Percentiles rank a stretch among this genome's conserved stretches.
phyloP scores from a whole-genome alignment of 768 basidiomycete species.

The Macrolepiota albuminosa region DNA sequence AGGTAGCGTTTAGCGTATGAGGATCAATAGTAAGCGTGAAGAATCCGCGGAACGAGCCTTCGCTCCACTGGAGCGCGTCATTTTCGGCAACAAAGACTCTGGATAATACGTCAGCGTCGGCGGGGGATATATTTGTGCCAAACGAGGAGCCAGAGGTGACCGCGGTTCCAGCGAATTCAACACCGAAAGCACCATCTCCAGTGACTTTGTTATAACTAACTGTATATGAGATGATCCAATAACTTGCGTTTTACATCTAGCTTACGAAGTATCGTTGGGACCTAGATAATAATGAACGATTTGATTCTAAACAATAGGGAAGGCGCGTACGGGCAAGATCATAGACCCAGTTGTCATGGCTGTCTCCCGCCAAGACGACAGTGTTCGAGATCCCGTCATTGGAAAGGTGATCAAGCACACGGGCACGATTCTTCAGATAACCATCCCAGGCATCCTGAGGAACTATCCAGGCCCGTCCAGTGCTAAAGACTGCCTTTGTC shows the following conservation, averaged over 20 bases:
- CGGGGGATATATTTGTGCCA: background rate
- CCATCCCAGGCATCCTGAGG: slow-evolving; percentile 21
- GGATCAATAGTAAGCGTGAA: background rate
- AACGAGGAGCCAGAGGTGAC: background rate
- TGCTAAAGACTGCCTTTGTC: too few relatives aligned
- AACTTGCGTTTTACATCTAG: too few relatives aligned
- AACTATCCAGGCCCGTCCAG: too few relatives aligned
- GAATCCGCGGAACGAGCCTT: slow-evolving; percentile 1
- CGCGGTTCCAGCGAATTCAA: background rate
- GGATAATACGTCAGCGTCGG: background rate
- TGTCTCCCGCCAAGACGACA: slow-evolving; percentile 56
- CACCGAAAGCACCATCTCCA: background rate
- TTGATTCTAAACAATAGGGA: too few relatives aligned
- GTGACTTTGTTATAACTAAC: background rate
- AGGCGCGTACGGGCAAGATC: slow-evolving; percentile 21
- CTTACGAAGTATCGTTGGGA: slow-evolving; percentile 2
- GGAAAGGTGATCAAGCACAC: slow-evolving; percentile 48
- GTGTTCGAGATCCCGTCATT: slow-evolving; percentile 48
- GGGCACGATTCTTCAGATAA: slow-evolving; percentile 49
- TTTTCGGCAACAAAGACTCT: background rate
- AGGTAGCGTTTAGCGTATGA: background rate
- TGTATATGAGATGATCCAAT: background rate
- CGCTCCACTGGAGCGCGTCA: background rate
- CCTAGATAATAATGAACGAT: background rate
- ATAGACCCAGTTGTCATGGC: slow-evolving; percentile 59